A percentile compares a stretch with the other conserved stretches of the same genome.
These are phyloP conservation scores for Colletotrichum caudatum DNA, from an alignment of 2,329 filamentous ascomycete genomes.

Conservation along the genomic window DNA sequence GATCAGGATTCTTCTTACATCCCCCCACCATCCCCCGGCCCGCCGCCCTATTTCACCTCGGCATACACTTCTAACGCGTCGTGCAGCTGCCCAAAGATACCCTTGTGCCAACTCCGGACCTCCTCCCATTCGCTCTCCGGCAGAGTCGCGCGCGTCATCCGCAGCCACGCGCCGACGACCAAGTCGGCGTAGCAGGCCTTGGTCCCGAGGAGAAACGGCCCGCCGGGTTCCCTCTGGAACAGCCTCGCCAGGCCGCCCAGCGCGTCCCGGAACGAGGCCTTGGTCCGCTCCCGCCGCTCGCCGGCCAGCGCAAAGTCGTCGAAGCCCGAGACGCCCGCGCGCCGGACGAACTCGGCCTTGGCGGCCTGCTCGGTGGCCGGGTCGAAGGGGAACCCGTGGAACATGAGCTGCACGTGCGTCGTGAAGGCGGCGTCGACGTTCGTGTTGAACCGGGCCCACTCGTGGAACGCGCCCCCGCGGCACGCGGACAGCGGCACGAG, in stretches of 20 bases:
- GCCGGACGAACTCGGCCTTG: conserved; percentile 61
- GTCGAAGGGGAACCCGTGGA: conserved; percentile 61
- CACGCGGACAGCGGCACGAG: conserved; percentile 54
- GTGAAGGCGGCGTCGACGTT: conserved; percentile 67
- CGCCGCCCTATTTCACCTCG: conserved; percentile 46
- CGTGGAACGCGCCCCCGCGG: conserved; percentile 45
- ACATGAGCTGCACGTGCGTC: conserved; percentile 56
- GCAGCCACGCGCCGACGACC: conserved; percentile 68
- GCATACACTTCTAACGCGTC: conserved; percentile 58
- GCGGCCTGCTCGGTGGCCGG: conserved; percentile 57
- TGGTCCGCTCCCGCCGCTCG: conserved; percentile 55
- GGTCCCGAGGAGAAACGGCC: conserved; percentile 62
- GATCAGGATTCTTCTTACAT: neutral
- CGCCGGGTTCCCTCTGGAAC: conserved; percentile 53
- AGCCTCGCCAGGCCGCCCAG: conserved; percentile 58
- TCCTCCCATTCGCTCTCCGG: conserved; percentile 61
- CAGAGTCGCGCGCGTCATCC: conserved; percentile 57
- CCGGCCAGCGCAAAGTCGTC: conserved; percentile 55
- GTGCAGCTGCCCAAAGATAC: conserved; percentile 62
- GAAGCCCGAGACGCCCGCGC: conserved; percentile 59
- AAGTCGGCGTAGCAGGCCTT: conserved; percentile 65
- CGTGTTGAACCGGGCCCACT: conserved; percentile 64
- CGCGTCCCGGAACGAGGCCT: conserved; percentile 54
- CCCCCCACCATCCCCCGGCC: neutral
- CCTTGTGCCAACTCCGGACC: conserved; percentile 61